These are phyloP conservation scores for Pittosporum tobira DNA, from an alignment of 129 eudicot genomes.

Conservation along the genomic window DNA sequence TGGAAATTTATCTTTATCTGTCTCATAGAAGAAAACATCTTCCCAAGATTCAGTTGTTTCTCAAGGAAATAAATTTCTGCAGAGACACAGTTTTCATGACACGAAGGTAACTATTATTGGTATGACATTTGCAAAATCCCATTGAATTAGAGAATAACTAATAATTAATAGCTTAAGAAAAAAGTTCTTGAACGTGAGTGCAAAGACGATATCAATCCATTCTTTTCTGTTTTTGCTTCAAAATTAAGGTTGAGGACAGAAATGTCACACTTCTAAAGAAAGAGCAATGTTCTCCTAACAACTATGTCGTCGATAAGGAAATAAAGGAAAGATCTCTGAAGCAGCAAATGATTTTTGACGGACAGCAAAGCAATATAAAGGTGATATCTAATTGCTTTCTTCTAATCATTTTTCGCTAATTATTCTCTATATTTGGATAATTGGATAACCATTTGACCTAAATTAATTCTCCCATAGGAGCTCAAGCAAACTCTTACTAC, in stretches of 20 bases:
- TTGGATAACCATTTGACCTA: not conserved
- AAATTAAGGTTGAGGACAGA: slow-evolving; percentile 28
- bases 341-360: slow-evolving; percentile 48
- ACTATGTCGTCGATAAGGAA: slow-evolving; percentile 38
- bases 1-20: slow-evolving; percentile 5
- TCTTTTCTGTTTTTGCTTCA: slow-evolving; percentile 3
- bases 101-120: slow-evolving; percentile 29
- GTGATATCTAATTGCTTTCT: slow-evolving; percentile 26
- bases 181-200: not conserved
- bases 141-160: not conserved
- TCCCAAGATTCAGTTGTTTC: slow-evolving; percentile 32
- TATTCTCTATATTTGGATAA: not conserved
- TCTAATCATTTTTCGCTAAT: not conserved
- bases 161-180: not conserved
- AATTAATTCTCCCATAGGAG: slow-evolving; percentile 38
- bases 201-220: not conserved
- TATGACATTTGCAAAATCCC: slow-evolving; percentile 1
- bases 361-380: slow-evolving; percentile 61
- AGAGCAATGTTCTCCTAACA: slow-evolving; percentile 21
- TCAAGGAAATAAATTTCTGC: slow-evolving; percentile 24
- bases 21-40: slow-evolving; percentile 39
- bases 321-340: slow-evolving; percentile 34
- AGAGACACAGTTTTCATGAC: slow-evolving; percentile 27
- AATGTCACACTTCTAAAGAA: slow-evolving; percentile 18
- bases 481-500: slow-evolving; percentile 67